These are phyloP conservation scores for Mucor ambiguus DNA, from an alignment of 371 early-diverging fungal genomes.

Conservation along the genomic window DNA sequence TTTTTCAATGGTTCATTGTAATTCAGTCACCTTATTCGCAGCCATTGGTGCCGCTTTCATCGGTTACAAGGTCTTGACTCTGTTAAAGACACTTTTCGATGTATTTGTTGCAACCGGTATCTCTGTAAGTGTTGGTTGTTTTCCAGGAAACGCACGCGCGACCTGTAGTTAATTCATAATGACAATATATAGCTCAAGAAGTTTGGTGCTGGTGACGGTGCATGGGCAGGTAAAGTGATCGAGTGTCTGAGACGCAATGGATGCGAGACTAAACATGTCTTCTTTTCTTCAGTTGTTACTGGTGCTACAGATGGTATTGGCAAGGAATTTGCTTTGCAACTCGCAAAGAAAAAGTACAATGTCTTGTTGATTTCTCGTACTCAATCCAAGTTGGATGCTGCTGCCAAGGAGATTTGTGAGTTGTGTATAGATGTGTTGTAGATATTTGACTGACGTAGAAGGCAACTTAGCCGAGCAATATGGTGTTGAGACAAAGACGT, in stretches of 20 bases:
- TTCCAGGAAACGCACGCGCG: neutral
- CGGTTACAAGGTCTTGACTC: constrained; percentile 46
- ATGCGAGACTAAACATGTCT: neutral
- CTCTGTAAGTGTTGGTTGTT: constrained; percentile 41
- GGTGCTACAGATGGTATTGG: constrained; percentile 99
- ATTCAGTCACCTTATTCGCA: constrained; percentile 42
- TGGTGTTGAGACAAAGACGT: constrained; percentile 71
- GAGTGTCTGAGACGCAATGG: neutral
- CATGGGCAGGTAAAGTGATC: constrained; percentile 77
- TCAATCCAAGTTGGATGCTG: constrained; percentile 78
- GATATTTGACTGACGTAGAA: neutral
- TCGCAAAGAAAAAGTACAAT: constrained; percentile 88
- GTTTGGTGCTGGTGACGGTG: constrained; percentile 82
- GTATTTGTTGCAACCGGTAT: constrained; percentile 63
- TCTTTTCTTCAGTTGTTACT: constrained; percentile 78
- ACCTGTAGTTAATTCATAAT: neutral
- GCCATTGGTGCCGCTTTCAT: constrained; percentile 53
- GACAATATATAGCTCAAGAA: constrained; percentile 59
- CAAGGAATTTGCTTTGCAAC: constrained; percentile 89
- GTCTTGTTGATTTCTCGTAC: constrained; percentile 90
- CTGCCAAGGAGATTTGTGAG: constrained; percentile 75
- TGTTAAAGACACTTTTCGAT: constrained; percentile 58
- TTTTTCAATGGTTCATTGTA: constrained; percentile 26
- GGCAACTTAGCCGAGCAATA: constrained; percentile 36
- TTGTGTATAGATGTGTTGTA: neutral